Base-by-base conservation (phyloP, 2,329 filamentous ascomycete species). In the Fusarium pseudonygamai region DNA sequence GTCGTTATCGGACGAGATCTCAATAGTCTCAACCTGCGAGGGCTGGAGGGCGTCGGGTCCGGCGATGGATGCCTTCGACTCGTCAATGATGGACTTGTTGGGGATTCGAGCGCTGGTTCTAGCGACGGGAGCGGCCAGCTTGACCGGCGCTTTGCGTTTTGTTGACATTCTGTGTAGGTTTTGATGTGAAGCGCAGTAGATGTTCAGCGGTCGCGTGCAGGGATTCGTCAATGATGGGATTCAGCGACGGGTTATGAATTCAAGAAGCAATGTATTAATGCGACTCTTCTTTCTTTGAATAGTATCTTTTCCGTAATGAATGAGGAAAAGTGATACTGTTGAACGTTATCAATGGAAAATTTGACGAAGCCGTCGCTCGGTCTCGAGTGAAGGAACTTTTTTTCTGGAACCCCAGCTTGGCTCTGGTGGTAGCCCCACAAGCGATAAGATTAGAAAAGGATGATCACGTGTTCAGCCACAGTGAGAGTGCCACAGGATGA, bases 61-160 rank as follows among this genome's bases (percentile, higher is more conserved):
- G 24, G 87, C 85, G 32, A 92, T 87, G 36, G 87, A 83, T 20
- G 89, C 84, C 75, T 84, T 86, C n/a, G 86, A 85, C 78, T 92
- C 89, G 80, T 91, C 87, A 68, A 92, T 85, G 64, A 83, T 85
- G 46, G 83, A 80, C 78, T 86, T 89, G 52, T 83, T 81, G 7
- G 84, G 77, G 24, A 84, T 79, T 78, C 88, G 89, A 65, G 88
- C 88, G 78, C 84, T 86, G 62, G 85, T 83, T 80, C 86, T 88
- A 68, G 88, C 83, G 20, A 85, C 83, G 1, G 90, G 90, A 67
- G 86, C 82, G 64, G 87, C 88, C 77, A 92, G 84, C 82, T 87
- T 87, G 71, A 85, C 84, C 68, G 88, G 83, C 64, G 86, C 84
- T 85, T 90, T 92, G 79, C 89, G 85, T 82, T 90, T 92, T 49